A percentile compares a stretch with the other conserved stretches of the same genome.
Evolutionary conservation across 2,329 filamentous ascomycete genomes (phyloP).

Genomic region (Chaetoscypha palmicola): DNA sequence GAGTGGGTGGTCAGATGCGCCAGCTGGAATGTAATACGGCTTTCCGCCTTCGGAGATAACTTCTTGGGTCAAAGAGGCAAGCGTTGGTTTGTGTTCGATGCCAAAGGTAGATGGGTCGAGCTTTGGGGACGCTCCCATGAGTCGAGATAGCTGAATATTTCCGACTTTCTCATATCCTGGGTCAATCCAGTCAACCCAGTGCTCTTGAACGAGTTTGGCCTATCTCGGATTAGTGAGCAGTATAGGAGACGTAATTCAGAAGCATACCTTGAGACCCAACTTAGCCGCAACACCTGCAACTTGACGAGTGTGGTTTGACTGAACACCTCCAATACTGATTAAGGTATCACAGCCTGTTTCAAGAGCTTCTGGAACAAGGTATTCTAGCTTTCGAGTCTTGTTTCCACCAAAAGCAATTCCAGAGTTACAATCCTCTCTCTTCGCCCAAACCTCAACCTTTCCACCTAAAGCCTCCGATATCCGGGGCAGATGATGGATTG

Average conservation of each 20-base stretch:
- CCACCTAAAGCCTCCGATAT: conserved; percentile 55
- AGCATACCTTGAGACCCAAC: conserved; percentile 43
- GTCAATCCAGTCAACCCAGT: conserved; percentile 60
- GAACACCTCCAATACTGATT: conserved; percentile 60
- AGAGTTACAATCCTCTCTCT: conserved; percentile 66
- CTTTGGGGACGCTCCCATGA: conserved; percentile 59
- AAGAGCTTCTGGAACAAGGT: conserved; percentile 57
- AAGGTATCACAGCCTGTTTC: conserved; percentile 52
- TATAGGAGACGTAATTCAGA: neutral
- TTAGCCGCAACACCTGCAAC: conserved; percentile 56
- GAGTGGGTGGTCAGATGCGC: conserved; percentile 62
- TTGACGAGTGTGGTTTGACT: conserved; percentile 64
- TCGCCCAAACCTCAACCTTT: conserved; percentile 59
- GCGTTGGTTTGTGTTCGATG: conserved; percentile 60
- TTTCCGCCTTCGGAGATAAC: conserved; percentile 46
- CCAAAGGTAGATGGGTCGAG: conserved; percentile 56
- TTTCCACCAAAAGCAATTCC: conserved; percentile 62
- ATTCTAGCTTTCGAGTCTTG: conserved; percentile 64
- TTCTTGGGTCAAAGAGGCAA: conserved; percentile 47
- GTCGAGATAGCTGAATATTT: conserved; percentile 62
- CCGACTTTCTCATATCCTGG: conserved; percentile 56
- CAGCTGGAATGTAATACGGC: conserved; percentile 67
- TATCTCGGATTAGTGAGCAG: neutral
- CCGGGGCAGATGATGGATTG: conserved; percentile 59
- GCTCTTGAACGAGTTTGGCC: conserved; percentile 54